These are phyloP conservation scores for Arxiozyma slooffiae DNA, from an alignment of 1,139 yeast species.

Conservation along the genomic window DNA sequence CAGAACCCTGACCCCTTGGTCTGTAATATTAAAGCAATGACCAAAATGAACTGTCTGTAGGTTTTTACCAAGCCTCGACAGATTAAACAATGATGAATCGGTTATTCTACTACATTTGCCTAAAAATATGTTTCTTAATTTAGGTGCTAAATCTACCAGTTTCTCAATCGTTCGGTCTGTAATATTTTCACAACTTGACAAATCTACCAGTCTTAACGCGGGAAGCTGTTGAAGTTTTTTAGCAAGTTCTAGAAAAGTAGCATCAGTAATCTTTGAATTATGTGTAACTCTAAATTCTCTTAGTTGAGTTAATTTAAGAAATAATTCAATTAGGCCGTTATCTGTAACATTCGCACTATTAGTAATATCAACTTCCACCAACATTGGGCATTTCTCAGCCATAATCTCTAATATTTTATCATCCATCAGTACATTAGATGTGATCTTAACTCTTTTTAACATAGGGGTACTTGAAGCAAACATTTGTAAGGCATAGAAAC, in stretches of 20 bases:
- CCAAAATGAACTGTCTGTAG: constrained; percentile 88
- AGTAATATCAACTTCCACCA: constrained; percentile 86
- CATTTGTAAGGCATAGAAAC: constrained; percentile 53
- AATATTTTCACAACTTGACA: constrained; percentile 74
- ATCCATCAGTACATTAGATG: constrained; percentile 58
- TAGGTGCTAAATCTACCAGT: constrained; percentile 69
- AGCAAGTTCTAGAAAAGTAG: constrained; percentile 27
- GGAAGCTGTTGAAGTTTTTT: constrained; percentile 32
- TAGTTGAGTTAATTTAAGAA: constrained; percentile 55
- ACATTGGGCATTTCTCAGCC: constrained; percentile 59
- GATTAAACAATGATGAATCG: constrained; percentile 66
- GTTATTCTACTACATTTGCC: constrained; percentile 86
- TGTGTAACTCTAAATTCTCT: constrained; percentile 78
- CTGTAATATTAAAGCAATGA: constrained; percentile 86
- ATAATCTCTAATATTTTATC: constrained; percentile 59
- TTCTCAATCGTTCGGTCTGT: constrained; percentile 72
- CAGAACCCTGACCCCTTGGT: constrained; percentile 68
- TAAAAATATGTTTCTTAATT: constrained; percentile 74
- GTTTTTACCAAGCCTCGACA: constrained; percentile 67
- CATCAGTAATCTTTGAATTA: constrained; percentile 60
- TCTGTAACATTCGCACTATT: constrained; percentile 72
- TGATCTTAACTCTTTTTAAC: constrained; percentile 74
- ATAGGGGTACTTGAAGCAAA: constrained; percentile 58
- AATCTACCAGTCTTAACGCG: constrained; percentile 66
- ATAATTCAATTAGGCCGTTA: constrained; percentile 48